phyloP scores from a whole-genome alignment of 2,329 filamentous ascomycete species.

The Dissoconium aciculare region DNA sequence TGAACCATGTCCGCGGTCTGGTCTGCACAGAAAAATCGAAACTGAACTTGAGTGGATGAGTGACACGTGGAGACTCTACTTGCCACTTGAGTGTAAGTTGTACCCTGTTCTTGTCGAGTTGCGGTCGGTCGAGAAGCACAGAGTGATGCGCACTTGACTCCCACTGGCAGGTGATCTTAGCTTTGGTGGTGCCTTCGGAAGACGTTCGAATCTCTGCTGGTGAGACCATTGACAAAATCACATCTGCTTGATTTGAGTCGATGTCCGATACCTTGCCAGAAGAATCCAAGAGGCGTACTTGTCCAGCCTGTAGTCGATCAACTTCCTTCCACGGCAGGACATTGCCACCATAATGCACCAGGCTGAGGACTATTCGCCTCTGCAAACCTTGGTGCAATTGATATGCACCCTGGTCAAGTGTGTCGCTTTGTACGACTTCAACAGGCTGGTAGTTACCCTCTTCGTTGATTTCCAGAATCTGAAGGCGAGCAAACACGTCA shows the following conservation, averaged over 20 bases:
- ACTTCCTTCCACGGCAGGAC: slow-evolving; percentile 80
- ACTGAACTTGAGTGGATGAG: slow-evolving; percentile 77
- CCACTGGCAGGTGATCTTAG: slow-evolving; percentile 85
- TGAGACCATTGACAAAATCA: slow-evolving; percentile 61
- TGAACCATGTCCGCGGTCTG: slow-evolving; percentile 65
- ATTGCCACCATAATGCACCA: slow-evolving; percentile 85
- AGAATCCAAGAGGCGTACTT: slow-evolving; percentile 68
- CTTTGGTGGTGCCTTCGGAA: slow-evolving; percentile 74
- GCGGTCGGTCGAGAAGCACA: slow-evolving; percentile 81
- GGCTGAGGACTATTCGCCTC: slow-evolving; percentile 67
- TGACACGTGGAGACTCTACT: slow-evolving; percentile 64
- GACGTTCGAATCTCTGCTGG: slow-evolving; percentile 71
- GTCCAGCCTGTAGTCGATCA: slow-evolving; percentile 59
- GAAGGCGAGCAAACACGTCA: slow-evolving; percentile 74
- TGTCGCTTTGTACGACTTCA: slow-evolving; percentile 74
- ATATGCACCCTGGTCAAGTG: slow-evolving; percentile 76
- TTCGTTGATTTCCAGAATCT: slow-evolving; percentile 84
- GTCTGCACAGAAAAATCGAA: slow-evolving; percentile 73
- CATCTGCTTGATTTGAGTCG: slow-evolving; percentile 54
- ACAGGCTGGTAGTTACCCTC: slow-evolving; percentile 81
- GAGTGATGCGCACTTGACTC: slow-evolving; percentile 88
- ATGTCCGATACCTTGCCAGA: slow-evolving; percentile 66
- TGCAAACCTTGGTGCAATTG: slow-evolving; percentile 93
- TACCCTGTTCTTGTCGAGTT: slow-evolving; percentile 81
- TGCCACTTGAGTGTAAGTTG: slow-evolving; percentile 82